Evolutionary conservation across 1,284 basidiomycete species (phyloP), one percentile per base, ranked within the genome.

Genomic region (Puccinia hordei): DNA sequence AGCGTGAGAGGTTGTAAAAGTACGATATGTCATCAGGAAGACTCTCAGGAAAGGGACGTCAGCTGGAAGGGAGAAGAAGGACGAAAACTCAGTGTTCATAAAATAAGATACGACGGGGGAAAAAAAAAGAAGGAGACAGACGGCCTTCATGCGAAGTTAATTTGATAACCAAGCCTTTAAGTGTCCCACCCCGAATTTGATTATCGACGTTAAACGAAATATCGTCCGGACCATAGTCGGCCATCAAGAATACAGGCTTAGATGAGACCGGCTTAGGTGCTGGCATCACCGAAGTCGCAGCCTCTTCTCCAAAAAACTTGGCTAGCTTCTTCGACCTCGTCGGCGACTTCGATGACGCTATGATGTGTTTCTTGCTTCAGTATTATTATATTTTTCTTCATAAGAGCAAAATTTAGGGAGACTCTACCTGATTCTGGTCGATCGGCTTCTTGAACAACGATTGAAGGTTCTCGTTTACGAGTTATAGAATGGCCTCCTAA

Each of bases 11-110:
- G 91, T 92, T 19, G 93, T 94, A 86, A 99, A 99, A 0, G 94
- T 96, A 83, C 95, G 94, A 88, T 95, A 98, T 0, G 97, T 99
- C 89, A 98, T 92, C 82, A 99, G 86, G 89, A 99, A 99, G 0
- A 95, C 92, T 85, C 93, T 92, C 85, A 91, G 93, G 87, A 93
- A 99, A 8, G 90, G 90, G 0, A 90, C 88, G 85, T 95, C 94
- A 81, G 83, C 85, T 83, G 41, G n/a, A n/a, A n/a, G n/a, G n/a
- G n/a, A n/a, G n/a, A n/a, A n/a, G n/a, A n/a, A n/a, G n/a, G n/a
- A n/a, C n/a, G n/a, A n/a, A n/a, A n/a, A 55, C 57, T 77, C 22
- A 38, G 9, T 35, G 27, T n/a, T n/a, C n/a, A n/a, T n/a, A n/a
- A 51, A 46, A 3, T 10, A 27, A 13, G 35, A 59, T 46, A 4